phyloP scores from a whole-genome alignment of 306 rosid species.

The Morella rubra region DNA sequence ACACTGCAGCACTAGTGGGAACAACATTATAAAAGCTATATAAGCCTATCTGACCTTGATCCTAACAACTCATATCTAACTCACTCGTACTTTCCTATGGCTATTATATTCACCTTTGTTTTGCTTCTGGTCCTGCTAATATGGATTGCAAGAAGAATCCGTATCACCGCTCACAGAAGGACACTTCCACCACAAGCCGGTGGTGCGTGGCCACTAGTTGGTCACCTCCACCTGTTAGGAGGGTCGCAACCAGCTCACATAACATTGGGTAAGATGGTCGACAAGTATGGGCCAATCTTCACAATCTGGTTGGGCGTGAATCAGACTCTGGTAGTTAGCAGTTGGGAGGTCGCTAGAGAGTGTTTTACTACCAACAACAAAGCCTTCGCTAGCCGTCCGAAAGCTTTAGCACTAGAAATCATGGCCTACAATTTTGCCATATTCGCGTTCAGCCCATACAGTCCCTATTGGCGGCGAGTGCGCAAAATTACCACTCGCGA shows the following conservation, averaged over 20 bases:
- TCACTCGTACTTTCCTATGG: too few species aligned
- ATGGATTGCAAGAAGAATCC: background rate
- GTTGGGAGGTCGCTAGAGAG: constrained; percentile 23
- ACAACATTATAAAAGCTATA: too few species aligned
- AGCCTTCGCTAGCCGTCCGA: constrained; percentile 29
- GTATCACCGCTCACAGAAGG: background rate
- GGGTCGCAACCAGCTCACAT: constrained; percentile 21
- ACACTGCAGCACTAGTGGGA: too few species aligned
- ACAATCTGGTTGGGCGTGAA: constrained; percentile 13
- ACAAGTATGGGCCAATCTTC: constrained; percentile 32
- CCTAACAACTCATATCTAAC: too few species aligned
- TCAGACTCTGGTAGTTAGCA: constrained; percentile 13
- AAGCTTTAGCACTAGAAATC: background rate
- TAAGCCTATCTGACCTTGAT: too few species aligned
- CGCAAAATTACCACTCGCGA: constrained; percentile 26
- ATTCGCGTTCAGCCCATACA: constrained; percentile 22
- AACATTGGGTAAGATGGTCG: constrained; percentile 28
- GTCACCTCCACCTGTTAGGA: constrained; percentile 24
- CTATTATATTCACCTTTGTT: background rate
- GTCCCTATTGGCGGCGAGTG: constrained; percentile 33
- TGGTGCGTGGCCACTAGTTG: constrained; percentile 20
- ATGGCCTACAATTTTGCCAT: constrained; percentile 30
- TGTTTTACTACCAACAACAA: constrained; percentile 30
- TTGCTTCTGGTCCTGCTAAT: background rate
- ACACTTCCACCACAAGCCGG: constrained; percentile 14